These are phyloP conservation scores for Phaeotremella skinneri DNA, from an alignment of 768 basidiomycete genomes.

Conservation along the genomic window DNA sequence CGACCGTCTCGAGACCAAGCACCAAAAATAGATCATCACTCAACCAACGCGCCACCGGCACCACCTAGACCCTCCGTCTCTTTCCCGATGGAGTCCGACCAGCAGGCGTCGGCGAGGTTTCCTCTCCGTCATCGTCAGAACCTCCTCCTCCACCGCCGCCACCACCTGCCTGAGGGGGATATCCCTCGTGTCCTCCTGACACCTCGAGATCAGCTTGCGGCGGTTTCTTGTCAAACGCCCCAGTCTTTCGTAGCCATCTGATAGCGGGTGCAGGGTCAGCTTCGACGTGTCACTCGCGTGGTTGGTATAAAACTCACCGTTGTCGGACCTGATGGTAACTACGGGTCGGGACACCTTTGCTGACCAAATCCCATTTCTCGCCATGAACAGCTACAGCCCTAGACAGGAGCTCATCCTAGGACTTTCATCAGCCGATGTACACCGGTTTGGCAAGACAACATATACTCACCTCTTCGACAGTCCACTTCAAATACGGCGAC, in stretches of 20 bases:
- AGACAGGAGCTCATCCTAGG: slow-evolving; percentile 45
- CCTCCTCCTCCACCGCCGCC: background rate
- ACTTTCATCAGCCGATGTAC: background rate
- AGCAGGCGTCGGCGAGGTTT: background rate
- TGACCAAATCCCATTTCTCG: slow-evolving; percentile 49
- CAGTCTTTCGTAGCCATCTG: slow-evolving; percentile 47
- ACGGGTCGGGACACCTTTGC: slow-evolving; percentile 45
- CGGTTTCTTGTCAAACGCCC: slow-evolving; percentile 46
- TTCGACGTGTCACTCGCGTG: background rate
- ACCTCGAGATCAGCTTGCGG: background rate
- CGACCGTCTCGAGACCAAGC: too few species aligned
- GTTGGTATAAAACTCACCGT: slow-evolving; percentile 24
- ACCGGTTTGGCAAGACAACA: background rate
- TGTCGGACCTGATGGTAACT: slow-evolving; percentile 48
- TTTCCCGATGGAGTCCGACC: background rate
- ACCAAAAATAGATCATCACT: background rate
- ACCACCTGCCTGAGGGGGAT: background rate
- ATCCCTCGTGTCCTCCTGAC: background rate
- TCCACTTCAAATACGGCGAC: slow-evolving; percentile 49
- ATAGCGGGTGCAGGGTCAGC: background rate
- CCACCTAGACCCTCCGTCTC: background rate
- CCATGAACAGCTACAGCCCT: slow-evolving; percentile 46
- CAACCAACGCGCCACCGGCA: background rate
- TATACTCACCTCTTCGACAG: slow-evolving; percentile 43
- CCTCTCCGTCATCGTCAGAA: background rate